phyloP scores from a whole-genome alignment of 345 rosid genomes.

The Acer negundo region DNA sequence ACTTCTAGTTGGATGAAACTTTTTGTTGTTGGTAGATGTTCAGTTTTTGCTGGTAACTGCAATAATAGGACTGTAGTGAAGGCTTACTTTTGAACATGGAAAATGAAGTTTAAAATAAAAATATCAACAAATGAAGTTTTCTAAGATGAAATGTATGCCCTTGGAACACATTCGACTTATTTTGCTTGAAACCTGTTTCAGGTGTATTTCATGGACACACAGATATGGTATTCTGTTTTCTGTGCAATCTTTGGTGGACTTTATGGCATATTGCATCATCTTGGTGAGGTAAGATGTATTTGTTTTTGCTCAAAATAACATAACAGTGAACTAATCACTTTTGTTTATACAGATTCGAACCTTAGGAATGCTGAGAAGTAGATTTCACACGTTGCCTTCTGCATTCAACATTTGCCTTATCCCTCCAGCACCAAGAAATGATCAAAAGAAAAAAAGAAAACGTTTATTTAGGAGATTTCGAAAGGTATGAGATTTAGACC shows the following conservation, averaged over 20 bases:
- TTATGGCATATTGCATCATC: slow-evolving; percentile 95
- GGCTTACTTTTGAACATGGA: slow-evolving; percentile 1
- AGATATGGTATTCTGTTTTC: slow-evolving; percentile 98
- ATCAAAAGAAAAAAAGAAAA: slow-evolving; percentile 40
- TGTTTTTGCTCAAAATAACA: slow-evolving; percentile 17
- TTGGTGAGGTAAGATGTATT: slow-evolving; percentile 81
- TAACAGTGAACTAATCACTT: slow-evolving; percentile 28
- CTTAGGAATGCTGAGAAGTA: slow-evolving; percentile 92
- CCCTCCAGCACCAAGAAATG: slow-evolving; percentile 58
- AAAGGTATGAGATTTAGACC: slow-evolving; percentile 50
- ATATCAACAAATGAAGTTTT: slow-evolving; percentile 6
- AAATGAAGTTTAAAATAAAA: slow-evolving; percentile 5
- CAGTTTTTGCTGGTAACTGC: not conserved
- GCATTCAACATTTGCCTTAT: slow-evolving; percentile 72
- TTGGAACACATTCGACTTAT: not conserved
- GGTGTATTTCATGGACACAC: slow-evolving; percentile 99
- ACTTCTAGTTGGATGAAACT: slow-evolving; percentile 7
- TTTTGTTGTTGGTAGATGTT: not conserved
- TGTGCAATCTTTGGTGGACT: slow-evolving; percentile 87
- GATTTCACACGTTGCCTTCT: slow-evolving; percentile 84
- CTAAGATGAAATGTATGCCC: not conserved
- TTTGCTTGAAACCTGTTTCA: slow-evolving; percentile 25
- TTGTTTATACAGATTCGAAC: slow-evolving; percentile 72
- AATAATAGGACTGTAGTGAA: not conserved
- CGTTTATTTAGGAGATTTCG: slow-evolving; percentile 47